Evolutionary conservation across 192 early-diverging fungal genomes (phyloP).

Genomic region (Backusella morwellensis): DNA sequence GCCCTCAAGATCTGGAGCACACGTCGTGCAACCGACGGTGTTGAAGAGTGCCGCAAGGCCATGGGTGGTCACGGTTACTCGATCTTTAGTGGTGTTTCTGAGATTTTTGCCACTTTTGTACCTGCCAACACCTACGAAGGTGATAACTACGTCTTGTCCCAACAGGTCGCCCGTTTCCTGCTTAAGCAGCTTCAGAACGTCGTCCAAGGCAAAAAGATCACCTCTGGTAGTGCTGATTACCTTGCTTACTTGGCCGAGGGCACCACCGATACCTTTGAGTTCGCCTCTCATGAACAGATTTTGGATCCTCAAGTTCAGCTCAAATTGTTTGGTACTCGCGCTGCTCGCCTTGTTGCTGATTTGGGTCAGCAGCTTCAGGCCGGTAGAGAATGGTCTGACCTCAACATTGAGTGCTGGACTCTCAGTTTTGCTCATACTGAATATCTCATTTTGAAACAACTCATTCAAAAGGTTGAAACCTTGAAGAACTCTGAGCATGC

Average conservation of each 20-base stretch:
- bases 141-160: slow-evolving; percentile 64
- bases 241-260: slow-evolving; percentile 28
- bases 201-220: slow-evolving; percentile 34
- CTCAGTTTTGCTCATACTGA: slow-evolving; percentile 74
- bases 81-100: slow-evolving; percentile 62
- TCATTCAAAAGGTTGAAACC: slow-evolving; percentile 42
- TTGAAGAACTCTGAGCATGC: slow-evolving; percentile 17
- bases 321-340: slow-evolving; percentile 65
- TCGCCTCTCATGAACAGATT: slow-evolving; percentile 33
- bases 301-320: slow-evolving; percentile 57
- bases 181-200: slow-evolving; percentile 59
- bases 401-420: slow-evolving; percentile 69
- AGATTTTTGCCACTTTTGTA: slow-evolving; percentile 58
- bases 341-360: slow-evolving; percentile 58
- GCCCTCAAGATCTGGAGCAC: slow-evolving; percentile 66
- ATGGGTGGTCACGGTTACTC: slow-evolving; percentile 78
- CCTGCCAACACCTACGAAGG: slow-evolving; percentile 65
- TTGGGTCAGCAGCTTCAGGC: slow-evolving; percentile 52
- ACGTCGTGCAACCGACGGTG: slow-evolving; percentile 53
- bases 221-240: slow-evolving; percentile 33
- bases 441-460: slow-evolving; percentile 63
- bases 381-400: slow-evolving; percentile 64
- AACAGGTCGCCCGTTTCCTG: slow-evolving; percentile 73
- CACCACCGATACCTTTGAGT: slow-evolving; percentile 14
- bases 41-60: slow-evolving; percentile 69